Percentiles rank a stretch among this genome's conserved stretches.
Conservation (phyloP, 2,329 filamentous ascomycete species). For the Fusarium xyrophilum region DNA sequence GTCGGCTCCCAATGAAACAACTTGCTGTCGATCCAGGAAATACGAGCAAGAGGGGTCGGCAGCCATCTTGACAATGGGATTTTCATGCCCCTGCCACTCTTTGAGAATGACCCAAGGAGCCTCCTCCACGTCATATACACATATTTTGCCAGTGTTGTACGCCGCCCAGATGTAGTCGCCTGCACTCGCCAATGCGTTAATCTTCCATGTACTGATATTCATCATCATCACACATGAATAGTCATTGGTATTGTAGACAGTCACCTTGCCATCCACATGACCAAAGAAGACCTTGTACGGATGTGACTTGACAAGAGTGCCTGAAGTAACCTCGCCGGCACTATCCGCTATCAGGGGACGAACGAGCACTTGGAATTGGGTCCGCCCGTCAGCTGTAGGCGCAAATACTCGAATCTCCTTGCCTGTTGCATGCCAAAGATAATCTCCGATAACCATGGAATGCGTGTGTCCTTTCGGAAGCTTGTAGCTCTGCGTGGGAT, state of each 20-base stretch:
- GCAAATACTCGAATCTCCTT: conserved; percentile 87
- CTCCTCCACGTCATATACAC: conserved; percentile 84
- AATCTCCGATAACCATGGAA: conserved; percentile 83
- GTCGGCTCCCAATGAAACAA: conserved; percentile 86
- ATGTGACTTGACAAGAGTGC: conserved; percentile 75
- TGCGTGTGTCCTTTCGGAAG: conserved; percentile 84
- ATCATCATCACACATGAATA: conserved; percentile 81
- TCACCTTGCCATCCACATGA: conserved; percentile 91
- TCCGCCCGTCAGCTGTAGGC: conserved; percentile 71
- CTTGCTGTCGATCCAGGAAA: conserved; percentile 82
- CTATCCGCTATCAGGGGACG: conserved; percentile 73
- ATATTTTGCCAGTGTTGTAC: conserved; percentile 92
- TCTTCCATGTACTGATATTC: conserved; percentile 92
- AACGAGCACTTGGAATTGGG: conserved; percentile 77
- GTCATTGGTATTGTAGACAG: conserved; percentile 82
- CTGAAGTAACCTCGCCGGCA: conserved; percentile 87
- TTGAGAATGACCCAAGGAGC: conserved; percentile 92
- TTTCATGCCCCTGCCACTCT: conserved; percentile 91
- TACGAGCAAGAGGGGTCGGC: conserved; percentile 84
- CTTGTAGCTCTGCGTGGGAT: conserved; percentile 75
- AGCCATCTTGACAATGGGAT: conserved; percentile 78
- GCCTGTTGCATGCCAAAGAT: conserved; percentile 86
- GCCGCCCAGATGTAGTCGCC: conserved; percentile 89
- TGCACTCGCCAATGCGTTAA: conserved; percentile 83
- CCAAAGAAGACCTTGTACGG: conserved; percentile 86